Evolutionary conservation across 169 alveolate species (phyloP), one percentile per base, ranked within the genome.

Genomic region (Plasmodium relictum): DNA sequence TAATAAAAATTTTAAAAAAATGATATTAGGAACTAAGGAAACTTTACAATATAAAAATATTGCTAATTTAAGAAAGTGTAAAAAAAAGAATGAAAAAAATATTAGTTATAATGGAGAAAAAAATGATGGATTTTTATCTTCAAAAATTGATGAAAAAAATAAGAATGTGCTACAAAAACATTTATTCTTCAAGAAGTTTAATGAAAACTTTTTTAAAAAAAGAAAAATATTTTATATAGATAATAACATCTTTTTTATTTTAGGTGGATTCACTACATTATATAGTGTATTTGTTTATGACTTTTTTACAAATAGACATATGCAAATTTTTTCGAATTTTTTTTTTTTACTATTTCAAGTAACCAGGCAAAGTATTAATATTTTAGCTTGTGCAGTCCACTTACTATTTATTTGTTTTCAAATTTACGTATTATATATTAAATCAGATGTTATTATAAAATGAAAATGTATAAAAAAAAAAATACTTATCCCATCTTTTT

Each of bases 291-390:
- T 76, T 62, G 58, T 76, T 18, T 76, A 63, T 50, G 74, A 63
- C 54, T 76, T 76, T 54, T 76, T 76, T 68, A 4, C 65, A 44
- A 63, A 76, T 54, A 63, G 74, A 50, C 48, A 56, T 44, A 48
- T 76, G 42, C 89, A 76, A 76, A 76, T 76, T 24, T 63, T 18
- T 76, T 22, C 89, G 12, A 76, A 76, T 63, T 62, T 76, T 12
- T 62, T 62, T 61, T 76, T 61, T 65, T 61, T 73, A 26, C n/a
- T 76, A 5, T 76, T 76, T 56, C 88, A 63, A 44, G 1, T 76
- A 41, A 76, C 76, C 3, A 76, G 52, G 16, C 54, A 76, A 20
- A 61, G 73, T 20, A 68, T 63, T n/a, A 76, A 76, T 31, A n/a
- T 63, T 7, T 31, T 76, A 41, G 78, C 74, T 50, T 76, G 65